These are phyloP conservation scores for Sclerotinia subarctica DNA, from an alignment of 2,329 filamentous ascomycete genomes.

Conservation along the genomic window DNA sequence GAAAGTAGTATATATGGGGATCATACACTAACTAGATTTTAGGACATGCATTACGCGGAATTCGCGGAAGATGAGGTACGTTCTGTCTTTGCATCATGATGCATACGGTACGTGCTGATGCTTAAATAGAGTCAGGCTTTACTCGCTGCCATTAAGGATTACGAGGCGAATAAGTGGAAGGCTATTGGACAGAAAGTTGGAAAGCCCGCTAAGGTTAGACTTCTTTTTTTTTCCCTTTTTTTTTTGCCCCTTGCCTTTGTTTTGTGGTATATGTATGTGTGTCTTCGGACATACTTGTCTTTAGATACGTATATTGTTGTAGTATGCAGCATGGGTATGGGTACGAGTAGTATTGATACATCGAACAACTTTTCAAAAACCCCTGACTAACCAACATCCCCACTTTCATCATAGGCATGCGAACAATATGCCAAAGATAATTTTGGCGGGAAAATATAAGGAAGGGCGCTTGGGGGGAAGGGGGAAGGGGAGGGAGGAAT, in stretches of 20 bases:
- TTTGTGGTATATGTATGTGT: neutral
- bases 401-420: constrained; percentile 56
- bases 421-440: constrained; percentile 97
- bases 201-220: constrained; percentile 84
- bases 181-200: constrained; percentile 93
- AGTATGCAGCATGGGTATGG: neutral
- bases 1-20: neutral
- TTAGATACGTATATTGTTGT: neutral
- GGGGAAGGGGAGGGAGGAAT: neutral
- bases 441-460: constrained; percentile 48
- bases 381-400: neutral
- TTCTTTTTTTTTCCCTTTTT: constrained; percentile 17
- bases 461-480: neutral
- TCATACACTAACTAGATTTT: constrained; percentile 23
- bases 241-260: neutral
- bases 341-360: neutral
- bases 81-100: constrained; percentile 16
- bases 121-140: constrained; percentile 52
- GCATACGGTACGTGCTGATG: constrained; percentile 30
- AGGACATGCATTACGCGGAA: constrained; percentile 99
- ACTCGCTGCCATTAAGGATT: constrained; percentile 94
- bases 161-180: constrained; percentile 99
- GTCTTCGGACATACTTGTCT: neutral
- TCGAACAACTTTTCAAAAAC: neutral
- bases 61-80: constrained; percentile 94